Evolutionary conservation across 257 asterid species (phyloP), one percentile per base, ranked within the genome.

Genomic region (Scutellaria minor): DNA sequence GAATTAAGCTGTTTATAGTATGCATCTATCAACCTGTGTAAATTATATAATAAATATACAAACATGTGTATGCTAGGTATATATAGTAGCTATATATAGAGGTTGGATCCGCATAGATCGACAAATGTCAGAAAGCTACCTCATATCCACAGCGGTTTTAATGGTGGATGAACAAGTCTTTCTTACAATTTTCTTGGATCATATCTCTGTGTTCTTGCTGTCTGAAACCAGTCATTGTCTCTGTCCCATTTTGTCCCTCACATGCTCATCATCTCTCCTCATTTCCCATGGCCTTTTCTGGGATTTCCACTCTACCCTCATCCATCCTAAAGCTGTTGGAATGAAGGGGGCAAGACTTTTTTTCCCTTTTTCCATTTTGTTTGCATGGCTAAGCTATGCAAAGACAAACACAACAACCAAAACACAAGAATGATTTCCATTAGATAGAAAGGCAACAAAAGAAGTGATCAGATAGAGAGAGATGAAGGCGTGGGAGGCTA

Each of bases 401-500:
- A 69, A 48, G 68, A 39, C 42, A 48, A 37, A 14, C 7, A 24
- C 58, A 65, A 6, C 51, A 39, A 12, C 15, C 22, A 44, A 47
- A 24, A 31, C 27, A 12, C 1, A 5, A 55, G 75, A 68, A 58
- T 22, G 24, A 20, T 71, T 13, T 31, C 37, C 0, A 31, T 31
- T 66, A 56, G 52, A 12, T 60, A 66, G 56, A 22, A 22, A 66
- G 56, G 40, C 13, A 10, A 27, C 7, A 18, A 37, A 55, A 54
- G 27, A 31, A 4, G 37, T 31, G 37, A 5, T 55, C 8, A 15
- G 67, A 13, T 35, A n/a, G 6, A n/a, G 5, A 73, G 83, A 57
- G 80, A 93, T 93, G 98, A 93, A 93, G 93, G 98, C 98, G 15
- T 90, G 97, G 94, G 97, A 92, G 83, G 98, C 98, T 20, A 93